Percentiles rank a stretch among this genome's conserved stretches.
phyloP scores from a whole-genome alignment of 768 basidiomycete genomes.

The Paxillus ammoniavirescens region DNA sequence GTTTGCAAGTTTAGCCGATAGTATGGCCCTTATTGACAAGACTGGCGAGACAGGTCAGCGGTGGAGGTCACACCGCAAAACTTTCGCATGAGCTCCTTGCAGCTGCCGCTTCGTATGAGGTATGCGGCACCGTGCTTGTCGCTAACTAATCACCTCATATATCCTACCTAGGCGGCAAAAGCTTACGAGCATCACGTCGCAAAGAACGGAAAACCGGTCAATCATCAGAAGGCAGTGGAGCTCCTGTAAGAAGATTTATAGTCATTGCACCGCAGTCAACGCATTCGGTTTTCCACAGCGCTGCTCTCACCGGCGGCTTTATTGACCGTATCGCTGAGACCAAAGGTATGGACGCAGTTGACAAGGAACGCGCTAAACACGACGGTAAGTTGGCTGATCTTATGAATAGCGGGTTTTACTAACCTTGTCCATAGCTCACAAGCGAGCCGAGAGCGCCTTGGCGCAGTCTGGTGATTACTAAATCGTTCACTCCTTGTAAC shows the following conservation, averaged over 20 bases:
- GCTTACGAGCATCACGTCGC: conserved; percentile 24
- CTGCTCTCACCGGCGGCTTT: conserved; percentile 24
- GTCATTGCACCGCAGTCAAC: not conserved
- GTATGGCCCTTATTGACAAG: not conserved
- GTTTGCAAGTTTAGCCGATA: not conserved
- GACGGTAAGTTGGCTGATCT: conserved; percentile 14
- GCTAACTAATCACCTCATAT: conserved; percentile 1
- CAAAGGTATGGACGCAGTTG: conserved; percentile 20
- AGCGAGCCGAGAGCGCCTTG: conserved; percentile 9
- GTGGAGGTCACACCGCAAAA: conserved; percentile 15
- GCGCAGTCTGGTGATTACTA: conserved; percentile 14
- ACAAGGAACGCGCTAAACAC: conserved; percentile 19
- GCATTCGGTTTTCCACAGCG: conserved; percentile 13
- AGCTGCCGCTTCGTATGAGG: conserved; percentile 30
- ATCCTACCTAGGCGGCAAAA: conserved; percentile 26
- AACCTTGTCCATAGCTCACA: conserved; percentile 11
- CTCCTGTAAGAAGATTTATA: conserved; percentile 19
- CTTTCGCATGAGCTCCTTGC: conserved; percentile 28
- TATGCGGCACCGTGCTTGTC: not conserved
- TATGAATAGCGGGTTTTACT: not conserved
- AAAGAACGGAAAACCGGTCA: conserved; percentile 19
- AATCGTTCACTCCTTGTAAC: not conserved
- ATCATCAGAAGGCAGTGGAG: conserved; percentile 20
- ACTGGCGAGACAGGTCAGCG: conserved; percentile 14
- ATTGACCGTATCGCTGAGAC: conserved; percentile 26